Percentiles rank a stretch among this genome's conserved stretches.
These are phyloP conservation scores for Clausena lansium DNA, from an alignment of 345 rosid species.

Conservation along the genomic window DNA sequence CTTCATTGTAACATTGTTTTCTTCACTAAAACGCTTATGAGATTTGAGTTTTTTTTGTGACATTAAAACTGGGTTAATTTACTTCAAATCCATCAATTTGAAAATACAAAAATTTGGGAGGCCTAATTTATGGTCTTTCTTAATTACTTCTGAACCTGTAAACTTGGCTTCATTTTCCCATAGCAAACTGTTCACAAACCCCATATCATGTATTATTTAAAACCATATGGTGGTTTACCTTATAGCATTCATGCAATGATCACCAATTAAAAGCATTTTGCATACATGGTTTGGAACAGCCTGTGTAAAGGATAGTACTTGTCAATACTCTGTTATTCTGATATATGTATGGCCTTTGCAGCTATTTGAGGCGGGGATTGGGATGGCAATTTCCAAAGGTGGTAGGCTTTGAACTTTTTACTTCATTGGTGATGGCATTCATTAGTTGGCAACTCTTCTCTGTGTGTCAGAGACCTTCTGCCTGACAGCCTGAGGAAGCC, in stretches of 20 bases:
- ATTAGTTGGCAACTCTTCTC: constrained; percentile 88
- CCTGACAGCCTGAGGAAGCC: constrained; percentile 52
- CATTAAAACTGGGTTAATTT: no score
- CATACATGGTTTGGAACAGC: not conserved
- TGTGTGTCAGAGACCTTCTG: constrained; percentile 82
- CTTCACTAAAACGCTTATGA: not conserved
- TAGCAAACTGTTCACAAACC: not conserved
- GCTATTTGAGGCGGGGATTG: constrained; percentile 77
- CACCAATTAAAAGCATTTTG: not conserved
- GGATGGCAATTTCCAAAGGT: constrained; percentile 94
- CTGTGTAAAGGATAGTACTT: not conserved
- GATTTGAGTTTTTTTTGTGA: not conserved
- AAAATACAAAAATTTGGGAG: not conserved
- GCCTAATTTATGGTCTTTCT: not conserved
- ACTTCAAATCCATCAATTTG: not conserved
- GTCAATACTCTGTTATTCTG: not conserved
- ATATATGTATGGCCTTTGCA: constrained; percentile 34
- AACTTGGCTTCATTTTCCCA: not conserved
- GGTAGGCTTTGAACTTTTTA: constrained; percentile 82
- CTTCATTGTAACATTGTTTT: not conserved
- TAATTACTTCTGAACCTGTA: not conserved
- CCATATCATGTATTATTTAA: not conserved
- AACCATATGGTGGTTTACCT: not conserved
- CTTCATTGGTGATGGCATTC: constrained; percentile 81
- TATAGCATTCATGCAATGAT: not conserved